Base-by-base conservation (phyloP, 192 early-diverging fungal species). In the Linnemannia schmuckeri region DNA sequence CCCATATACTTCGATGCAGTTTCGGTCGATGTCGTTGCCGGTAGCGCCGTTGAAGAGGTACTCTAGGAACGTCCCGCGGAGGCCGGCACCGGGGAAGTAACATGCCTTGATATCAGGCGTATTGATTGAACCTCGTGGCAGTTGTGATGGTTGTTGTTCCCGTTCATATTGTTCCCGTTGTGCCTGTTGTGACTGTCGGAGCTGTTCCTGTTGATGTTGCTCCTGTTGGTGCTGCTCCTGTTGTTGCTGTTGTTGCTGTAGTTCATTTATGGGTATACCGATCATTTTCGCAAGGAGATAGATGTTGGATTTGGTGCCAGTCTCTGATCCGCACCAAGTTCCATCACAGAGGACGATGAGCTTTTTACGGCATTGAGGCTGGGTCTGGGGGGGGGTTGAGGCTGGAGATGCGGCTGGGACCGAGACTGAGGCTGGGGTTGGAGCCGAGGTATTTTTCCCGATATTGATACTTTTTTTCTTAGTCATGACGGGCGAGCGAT, bases 281-380 rank as follows among this genome's bases (percentile, higher is more conserved):
- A 78, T 78, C 77, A 78, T 78, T 71, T 54, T 2, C 37, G 77
- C 77, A 38, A 78, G 77, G 30, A 49, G 68, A 70, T n/a, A 70
- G 77, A 78, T 78, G 69, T 70, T 78, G 68, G 47, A 54, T 78
- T 71, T 12, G 33, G 77, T 78, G 44, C 69, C 37, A 46, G 69
- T 71, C 35, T 78, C 77, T 9, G 68, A 54, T 71, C 77, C 77
- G 66, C 68, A 70, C 77, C 77, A 78, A n/a, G 77, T 78, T 54
- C 77, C 77, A 78, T 78, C 77, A 24, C 69, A 78, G 69, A 78
- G 77, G 69, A 71, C 46, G 10, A 78, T 41, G 69, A 78, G 24
- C 47, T 47, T 78, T 78, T 3, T 3, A 42, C 41, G 41, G 41
- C 4, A 8, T 8, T 42, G 41, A 8, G 41, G 41, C 41, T 42